Conservation (phyloP, 1,284 basidiomycete genomes). For the Rhodotorula sp. region DNA sequence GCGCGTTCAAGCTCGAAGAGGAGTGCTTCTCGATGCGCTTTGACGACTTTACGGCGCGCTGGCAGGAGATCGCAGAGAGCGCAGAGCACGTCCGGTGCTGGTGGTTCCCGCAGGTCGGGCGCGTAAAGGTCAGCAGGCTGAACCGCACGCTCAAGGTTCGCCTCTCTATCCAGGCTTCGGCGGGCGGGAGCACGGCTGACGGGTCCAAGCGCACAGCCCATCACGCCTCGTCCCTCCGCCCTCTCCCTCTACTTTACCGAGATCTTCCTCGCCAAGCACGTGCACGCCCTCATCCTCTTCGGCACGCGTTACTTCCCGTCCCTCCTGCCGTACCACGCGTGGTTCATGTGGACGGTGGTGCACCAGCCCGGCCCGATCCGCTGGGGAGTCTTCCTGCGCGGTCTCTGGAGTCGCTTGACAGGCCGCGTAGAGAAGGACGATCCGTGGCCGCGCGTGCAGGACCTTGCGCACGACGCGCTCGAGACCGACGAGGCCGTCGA, state of each 20-base stretch:
- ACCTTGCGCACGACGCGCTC: not conserved
- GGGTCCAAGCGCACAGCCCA: not conserved
- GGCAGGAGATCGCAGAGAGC: slow-evolving; percentile 62
- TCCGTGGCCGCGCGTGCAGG: not conserved
- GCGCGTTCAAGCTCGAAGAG: slow-evolving; percentile 80
- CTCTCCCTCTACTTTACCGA: slow-evolving; percentile 18
- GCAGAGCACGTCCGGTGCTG: slow-evolving; percentile 88
- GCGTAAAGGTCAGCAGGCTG: slow-evolving; percentile 70
- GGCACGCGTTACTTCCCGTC: slow-evolving; percentile 30
- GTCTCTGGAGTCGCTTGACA: slow-evolving; percentile 1
- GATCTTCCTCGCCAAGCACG: slow-evolving; percentile 24
- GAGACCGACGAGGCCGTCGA: too few relatives aligned
- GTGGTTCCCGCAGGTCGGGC: slow-evolving; percentile 87
- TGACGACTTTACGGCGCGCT: slow-evolving; percentile 59
- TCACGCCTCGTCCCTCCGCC: slow-evolving; percentile 24
- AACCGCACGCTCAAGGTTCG: slow-evolving; percentile 73
- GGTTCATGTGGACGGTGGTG: slow-evolving; percentile 38
- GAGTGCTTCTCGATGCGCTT: slow-evolving; percentile 67
- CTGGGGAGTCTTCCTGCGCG: not conserved
- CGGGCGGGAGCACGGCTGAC: slow-evolving; percentile 9
- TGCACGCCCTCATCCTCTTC: slow-evolving; percentile 35
- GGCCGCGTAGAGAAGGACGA: not conserved
- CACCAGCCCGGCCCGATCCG: slow-evolving; percentile 35
- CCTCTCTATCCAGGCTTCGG: too few relatives aligned
- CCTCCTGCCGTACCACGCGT: slow-evolving; percentile 42